phyloP scores from a whole-genome alignment of 2,329 filamentous ascomycete species.

The Ploettnerulaceae sp. region DNA sequence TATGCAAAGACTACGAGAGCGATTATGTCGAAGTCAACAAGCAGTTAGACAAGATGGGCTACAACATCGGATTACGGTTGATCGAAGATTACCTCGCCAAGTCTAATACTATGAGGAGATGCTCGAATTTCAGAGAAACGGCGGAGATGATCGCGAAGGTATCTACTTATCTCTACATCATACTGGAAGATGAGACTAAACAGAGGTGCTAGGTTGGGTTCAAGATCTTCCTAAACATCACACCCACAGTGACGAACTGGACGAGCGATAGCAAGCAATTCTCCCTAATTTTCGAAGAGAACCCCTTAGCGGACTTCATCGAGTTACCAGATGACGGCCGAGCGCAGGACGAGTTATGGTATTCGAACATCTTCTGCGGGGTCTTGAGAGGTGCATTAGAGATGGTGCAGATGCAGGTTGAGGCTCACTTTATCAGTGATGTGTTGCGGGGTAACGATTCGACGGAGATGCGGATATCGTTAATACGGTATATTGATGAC shows the following conservation, averaged over 20 bases:
- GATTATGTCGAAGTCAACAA: conserved; percentile 96
- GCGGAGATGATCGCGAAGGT: conserved; percentile 96
- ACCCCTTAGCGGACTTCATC: conserved; percentile 94
- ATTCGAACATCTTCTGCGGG: conserved; percentile 94
- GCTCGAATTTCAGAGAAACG: conserved; percentile 89
- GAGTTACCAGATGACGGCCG: conserved; percentile 93
- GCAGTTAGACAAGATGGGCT: conserved; percentile 98
- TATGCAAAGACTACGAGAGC: conserved; percentile 93
- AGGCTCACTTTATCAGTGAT: conserved; percentile 94
- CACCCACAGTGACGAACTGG: conserved; percentile 91
- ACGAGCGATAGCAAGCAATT: conserved; percentile 95
- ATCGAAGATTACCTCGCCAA: conserved; percentile 98
- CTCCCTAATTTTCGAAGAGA: conserved; percentile 93
- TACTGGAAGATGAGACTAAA: not conserved
- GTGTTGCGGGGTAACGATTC: conserved; percentile 89
- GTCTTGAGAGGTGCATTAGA: conserved; percentile 86
- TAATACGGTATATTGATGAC: conserved; percentile 94
- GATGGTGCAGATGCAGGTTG: conserved; percentile 99
- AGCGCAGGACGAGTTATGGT: conserved; percentile 96
- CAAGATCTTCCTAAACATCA: conserved; percentile 98
- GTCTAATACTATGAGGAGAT: conserved; percentile 82
- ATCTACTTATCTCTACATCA: conserved; percentile 9
- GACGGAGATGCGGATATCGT: conserved; percentile 91
- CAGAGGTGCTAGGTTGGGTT: conserved; percentile 70
- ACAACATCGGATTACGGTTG: conserved; percentile 92